phyloP scores from a whole-genome alignment of 2,329 filamentous ascomycete genomes.

The Trichoderma guizhouense region DNA sequence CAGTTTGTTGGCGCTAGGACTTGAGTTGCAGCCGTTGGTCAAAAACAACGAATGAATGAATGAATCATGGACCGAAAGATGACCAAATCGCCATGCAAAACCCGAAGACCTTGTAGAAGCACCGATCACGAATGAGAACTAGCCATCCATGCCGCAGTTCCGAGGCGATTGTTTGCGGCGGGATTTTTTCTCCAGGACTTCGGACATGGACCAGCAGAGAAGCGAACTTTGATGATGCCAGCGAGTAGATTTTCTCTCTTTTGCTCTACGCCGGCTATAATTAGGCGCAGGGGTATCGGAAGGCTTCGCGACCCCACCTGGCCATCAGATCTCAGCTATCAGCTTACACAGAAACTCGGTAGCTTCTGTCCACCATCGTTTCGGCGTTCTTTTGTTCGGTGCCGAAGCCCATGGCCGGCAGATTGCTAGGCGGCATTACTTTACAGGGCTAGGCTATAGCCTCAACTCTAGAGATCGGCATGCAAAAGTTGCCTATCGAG shows the following conservation, averaged over 20 bases:
- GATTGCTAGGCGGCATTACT: not conserved
- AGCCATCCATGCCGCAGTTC: not conserved
- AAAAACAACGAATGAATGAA: not conserved
- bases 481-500: not conserved
- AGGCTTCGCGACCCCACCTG: not conserved
- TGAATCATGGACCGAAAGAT: not conserved
- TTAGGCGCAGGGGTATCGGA: slow-evolving; percentile 14
- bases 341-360: not conserved
- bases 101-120: slow-evolving; percentile 11
- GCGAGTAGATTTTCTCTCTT: not conserved
- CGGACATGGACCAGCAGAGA: not conserved
- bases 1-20: not conserved
- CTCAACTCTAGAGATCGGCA: not conserved
- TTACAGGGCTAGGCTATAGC: not conserved
- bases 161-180: not conserved
- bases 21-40: not conserved
- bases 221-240: slow-evolving; percentile 5
- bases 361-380: not conserved
- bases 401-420: slow-evolving; percentile 4
- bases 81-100: not conserved
- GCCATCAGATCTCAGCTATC: not conserved
- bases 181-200: not conserved
- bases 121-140: not conserved
- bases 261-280: not conserved
- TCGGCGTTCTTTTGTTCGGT: not conserved